Evolutionary conservation across 495 filamentous ascomycete species (phyloP), one percentile per base, ranked within the genome.

Genomic region (Xylaria sp.): DNA sequence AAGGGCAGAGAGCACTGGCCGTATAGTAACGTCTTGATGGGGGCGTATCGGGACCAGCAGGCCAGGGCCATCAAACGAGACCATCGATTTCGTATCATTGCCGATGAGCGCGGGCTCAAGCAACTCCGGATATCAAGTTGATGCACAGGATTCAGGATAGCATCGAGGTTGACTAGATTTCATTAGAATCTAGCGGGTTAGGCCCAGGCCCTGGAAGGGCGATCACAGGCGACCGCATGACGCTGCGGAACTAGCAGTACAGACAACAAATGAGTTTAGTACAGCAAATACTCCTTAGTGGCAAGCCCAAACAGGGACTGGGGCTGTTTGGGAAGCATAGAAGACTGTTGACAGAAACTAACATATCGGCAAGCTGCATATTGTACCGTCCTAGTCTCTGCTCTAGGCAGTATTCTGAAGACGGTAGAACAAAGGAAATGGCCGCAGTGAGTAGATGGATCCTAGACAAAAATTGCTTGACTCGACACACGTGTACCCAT

Each of bases 401-500:
- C 71, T 61, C 71, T 78, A 72, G 76, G 68, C 65, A 69, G 73
- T 77, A 77, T 77, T 72, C 75, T 76, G 76, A 73, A 69, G 73
- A 78, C 74, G 71, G 77, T 80, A 78, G 76, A 82, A 84, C 82
- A 84, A 84, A 85, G 82, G 82, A 63, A 71, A 75, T 72, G 72
- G 68, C 69, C 67, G 71, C 75, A 72, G 78, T 76, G 72, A 77
- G 72, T 72, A 73, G 79, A 78, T 76, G 73, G 73, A 74, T 77
- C 78, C 76, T 71, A 75, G 76, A 72, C 77, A 76, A 70, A 77
- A 68, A 73, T 77, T 77, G 73, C 80, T 81, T 82, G 82, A 85
- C 83, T 85, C 83, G 83, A 81, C 81, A 84, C 82, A 85, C 82
- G 82, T 84, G 82, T 77, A 77, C 72, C 77, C 70, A 74, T 79